phyloP scores from a whole-genome alignment of 208 protist genomes.

The Balamuthia mandrillaris region DNA sequence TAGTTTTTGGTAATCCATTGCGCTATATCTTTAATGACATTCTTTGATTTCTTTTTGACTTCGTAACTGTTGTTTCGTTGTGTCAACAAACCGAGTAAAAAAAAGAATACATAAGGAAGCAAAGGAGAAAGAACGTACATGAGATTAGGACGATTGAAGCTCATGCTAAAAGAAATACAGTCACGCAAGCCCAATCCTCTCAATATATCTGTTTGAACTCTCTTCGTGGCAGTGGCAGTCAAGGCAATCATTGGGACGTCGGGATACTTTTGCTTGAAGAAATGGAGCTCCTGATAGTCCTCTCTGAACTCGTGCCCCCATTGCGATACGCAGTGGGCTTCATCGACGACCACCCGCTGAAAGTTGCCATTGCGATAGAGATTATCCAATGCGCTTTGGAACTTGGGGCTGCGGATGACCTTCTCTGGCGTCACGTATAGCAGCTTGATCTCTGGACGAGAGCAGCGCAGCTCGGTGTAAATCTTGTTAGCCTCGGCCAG shows the following conservation, averaged over 20 bases:
- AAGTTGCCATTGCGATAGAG: constrained; percentile 39
- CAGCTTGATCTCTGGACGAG: constrained; percentile 58
- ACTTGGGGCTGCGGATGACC: constrained; percentile 45
- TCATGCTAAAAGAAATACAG: constrained; percentile 49
- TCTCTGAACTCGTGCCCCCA: constrained; percentile 86
- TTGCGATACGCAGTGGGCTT: constrained; percentile 82
- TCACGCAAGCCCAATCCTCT: constrained; percentile 68
- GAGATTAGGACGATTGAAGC: constrained; percentile 74
- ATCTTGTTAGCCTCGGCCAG: constrained; percentile 6
- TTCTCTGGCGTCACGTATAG: constrained; percentile 81
- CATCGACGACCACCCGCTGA: constrained; percentile 78
- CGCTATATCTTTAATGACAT: constrained; percentile 50
- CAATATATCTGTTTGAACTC: constrained; percentile 78
- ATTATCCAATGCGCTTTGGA: constrained; percentile 41
- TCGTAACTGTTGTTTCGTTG: constrained; percentile 29
- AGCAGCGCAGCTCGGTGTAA: background rate
- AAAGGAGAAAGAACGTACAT: constrained; percentile 37
- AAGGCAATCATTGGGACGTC: constrained; percentile 60
- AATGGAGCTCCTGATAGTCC: constrained; percentile 70
- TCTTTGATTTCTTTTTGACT: constrained; percentile 51
- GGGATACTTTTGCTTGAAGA: constrained; percentile 40
- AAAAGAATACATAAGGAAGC: background rate
- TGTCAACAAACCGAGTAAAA: background rate
- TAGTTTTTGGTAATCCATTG: constrained; percentile 48
- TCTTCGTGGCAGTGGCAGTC: constrained; percentile 77